phyloP scores from a whole-genome alignment of 306 rosid genomes.

The Medicago ruthenica region DNA sequence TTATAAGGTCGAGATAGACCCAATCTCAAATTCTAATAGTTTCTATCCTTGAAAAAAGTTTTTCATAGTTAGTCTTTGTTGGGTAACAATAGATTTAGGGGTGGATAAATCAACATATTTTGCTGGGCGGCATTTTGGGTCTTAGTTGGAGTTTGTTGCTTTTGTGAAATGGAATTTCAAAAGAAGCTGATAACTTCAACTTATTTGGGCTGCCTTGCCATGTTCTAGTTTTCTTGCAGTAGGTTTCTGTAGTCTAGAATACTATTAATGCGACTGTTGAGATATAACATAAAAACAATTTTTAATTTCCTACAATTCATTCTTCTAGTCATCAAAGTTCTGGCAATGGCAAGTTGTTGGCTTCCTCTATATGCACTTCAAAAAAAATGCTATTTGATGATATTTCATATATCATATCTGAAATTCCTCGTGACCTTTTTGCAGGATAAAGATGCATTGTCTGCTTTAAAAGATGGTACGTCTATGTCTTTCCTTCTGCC shows the following conservation, averaged over 20 bases:
- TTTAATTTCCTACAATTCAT: background rate
- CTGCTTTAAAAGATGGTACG: conserved; percentile 80
- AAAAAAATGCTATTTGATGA: conserved; percentile 23
- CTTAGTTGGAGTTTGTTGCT: background rate
- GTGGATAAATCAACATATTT: background rate
- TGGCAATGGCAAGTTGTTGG: conserved; percentile 36
- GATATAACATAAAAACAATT: conserved; percentile 1
- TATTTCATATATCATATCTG: conserved; percentile 33
- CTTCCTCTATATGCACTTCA: background rate
- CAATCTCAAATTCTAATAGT: background rate
- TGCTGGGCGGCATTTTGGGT: background rate
- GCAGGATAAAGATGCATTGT: conserved; percentile 68
- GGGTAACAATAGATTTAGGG: conserved; percentile 2
- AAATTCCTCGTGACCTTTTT: conserved; percentile 32
- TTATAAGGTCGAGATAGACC: too few species aligned
- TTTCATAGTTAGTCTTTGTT: background rate
- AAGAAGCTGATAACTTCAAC: conserved; percentile 23
- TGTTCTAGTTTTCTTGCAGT: background rate
- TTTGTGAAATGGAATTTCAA: conserved; percentile 14
- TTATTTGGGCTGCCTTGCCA: conserved; percentile 22
- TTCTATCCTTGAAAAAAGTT: background rate
- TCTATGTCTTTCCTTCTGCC: conserved; percentile 27
- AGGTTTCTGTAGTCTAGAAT: conserved; percentile 10
- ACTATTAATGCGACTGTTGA: conserved; percentile 10
- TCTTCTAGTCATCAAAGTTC: background rate